Evolutionary conservation across 805 yeast genomes (phyloP).

Genomic region (Yamadazyma laniorum): DNA sequence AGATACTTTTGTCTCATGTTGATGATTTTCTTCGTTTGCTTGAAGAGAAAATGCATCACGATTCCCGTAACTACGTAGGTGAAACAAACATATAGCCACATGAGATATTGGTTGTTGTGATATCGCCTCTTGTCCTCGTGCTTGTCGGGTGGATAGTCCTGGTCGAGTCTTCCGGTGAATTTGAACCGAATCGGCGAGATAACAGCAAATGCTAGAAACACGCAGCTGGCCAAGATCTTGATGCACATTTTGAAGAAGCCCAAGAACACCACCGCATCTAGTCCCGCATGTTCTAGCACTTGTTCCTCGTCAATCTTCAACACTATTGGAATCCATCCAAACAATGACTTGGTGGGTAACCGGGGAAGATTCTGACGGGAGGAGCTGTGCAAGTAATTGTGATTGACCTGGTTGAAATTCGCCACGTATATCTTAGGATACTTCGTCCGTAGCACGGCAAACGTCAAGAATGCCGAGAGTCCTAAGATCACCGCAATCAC

Average conservation of each 20-base stretch:
- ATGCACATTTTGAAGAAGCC: conserved; percentile 90
- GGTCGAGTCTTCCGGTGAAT: conserved; percentile 63
- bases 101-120: conserved; percentile 46
- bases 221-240: conserved; percentile 59
- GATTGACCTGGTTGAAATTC: conserved; percentile 51
- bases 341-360: conserved; percentile 53
- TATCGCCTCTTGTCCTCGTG: conserved; percentile 17
- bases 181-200: conserved; percentile 84
- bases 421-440: conserved; percentile 88
- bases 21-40: conserved; percentile 73
- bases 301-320: conserved; percentile 68
- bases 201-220: conserved; percentile 66
- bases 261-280: conserved; percentile 90
- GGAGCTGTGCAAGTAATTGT: conserved; percentile 40
- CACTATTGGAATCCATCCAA: conserved; percentile 80
- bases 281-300: conserved; percentile 83
- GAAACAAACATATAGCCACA: conserved; percentile 86
- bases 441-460: conserved; percentile 66
- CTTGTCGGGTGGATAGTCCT: conserved; percentile 23
- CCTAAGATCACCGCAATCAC: conserved; percentile 71
- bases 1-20: conserved; percentile 74
- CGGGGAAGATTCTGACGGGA: conserved; percentile 55
- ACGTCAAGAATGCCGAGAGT: conserved; percentile 59
- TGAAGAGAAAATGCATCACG: conserved; percentile 56
- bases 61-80: conserved; percentile 81